A percentile compares a stretch with the other conserved stretches of the same genome.
These are phyloP conservation scores for Discostella stelligeroides DNA, from an alignment of 108 stramenopile genomes.

Conservation along the genomic window DNA sequence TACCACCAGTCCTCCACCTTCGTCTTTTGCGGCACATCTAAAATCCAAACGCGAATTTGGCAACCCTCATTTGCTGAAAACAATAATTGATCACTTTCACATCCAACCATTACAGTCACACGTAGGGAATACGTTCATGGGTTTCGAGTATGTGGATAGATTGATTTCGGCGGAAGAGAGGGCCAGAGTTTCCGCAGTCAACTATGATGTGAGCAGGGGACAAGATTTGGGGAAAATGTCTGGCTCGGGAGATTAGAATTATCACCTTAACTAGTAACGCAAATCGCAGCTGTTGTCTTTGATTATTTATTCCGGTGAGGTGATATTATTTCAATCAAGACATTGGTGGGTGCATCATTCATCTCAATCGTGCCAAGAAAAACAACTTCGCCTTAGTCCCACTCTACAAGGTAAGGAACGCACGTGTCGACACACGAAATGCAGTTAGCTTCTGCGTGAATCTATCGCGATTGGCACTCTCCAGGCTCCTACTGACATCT, in stretches of 20 bases:
- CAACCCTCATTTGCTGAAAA: constrained; percentile 39
- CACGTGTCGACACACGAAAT: constrained; percentile 92
- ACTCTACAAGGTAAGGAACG: constrained; percentile 88
- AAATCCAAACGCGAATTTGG: constrained; percentile 44
- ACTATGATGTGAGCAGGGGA: constrained; percentile 9
- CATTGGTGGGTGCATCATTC: not conserved
- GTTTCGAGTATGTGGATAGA: constrained; percentile 40
- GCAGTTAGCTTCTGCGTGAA: constrained; percentile 96
- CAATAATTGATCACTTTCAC: constrained; percentile 39
- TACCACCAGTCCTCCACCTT: not conserved
- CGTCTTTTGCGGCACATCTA: constrained; percentile 39
- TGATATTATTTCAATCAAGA: not conserved
- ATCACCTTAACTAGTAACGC: too few species aligned
- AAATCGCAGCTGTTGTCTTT: not conserved
- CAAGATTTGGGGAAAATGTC: not conserved
- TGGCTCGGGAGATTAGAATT: not conserved
- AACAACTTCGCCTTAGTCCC: not conserved
- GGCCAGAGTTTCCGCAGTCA: constrained; percentile 34
- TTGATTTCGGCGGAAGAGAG: constrained; percentile 40
- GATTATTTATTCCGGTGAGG: not conserved
- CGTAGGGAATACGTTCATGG: constrained; percentile 17
- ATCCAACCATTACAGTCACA: constrained; percentile 32
- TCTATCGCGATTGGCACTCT: constrained; percentile 94
- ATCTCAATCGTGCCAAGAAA: not conserved
- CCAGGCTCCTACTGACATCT: constrained; percentile 91